These are phyloP conservation scores for Cytospora leucostoma DNA, from an alignment of 2,329 filamentous ascomycete species.

Conservation along the genomic window DNA sequence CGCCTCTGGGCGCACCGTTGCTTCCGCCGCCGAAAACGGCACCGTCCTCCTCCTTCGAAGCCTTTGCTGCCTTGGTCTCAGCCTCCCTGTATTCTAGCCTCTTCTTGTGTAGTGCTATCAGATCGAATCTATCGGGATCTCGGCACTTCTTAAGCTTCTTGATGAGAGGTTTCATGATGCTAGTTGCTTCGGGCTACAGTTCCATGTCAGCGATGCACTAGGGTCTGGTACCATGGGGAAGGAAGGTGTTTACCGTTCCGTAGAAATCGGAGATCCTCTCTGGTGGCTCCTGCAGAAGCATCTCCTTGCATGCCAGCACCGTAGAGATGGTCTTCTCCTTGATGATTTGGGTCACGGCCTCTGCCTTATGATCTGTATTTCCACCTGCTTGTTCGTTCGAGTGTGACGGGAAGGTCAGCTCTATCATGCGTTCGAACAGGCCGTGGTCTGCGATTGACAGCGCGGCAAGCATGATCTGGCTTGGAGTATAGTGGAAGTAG, in stretches of 20 bases:
- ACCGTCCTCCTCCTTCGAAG: conserved; percentile 40
- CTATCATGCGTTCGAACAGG: conserved; percentile 54
- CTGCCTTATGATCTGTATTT: conserved; percentile 31
- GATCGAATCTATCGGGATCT: conserved; percentile 72
- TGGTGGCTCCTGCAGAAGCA: conserved; percentile 59
- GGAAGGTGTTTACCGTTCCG: conserved; percentile 46
- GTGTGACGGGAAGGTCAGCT: conserved; percentile 40
- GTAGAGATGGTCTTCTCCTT: conserved; percentile 33
- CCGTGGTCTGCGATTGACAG: conserved; percentile 73
- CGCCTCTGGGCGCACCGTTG: conserved; percentile 28
- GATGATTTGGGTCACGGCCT: conserved; percentile 43
- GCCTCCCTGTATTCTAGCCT: conserved; percentile 55
- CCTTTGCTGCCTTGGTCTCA: conserved; percentile 38
- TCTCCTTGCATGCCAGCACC: conserved; percentile 53
- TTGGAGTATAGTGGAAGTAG: conserved; percentile 96
- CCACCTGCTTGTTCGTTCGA: conserved; percentile 8
- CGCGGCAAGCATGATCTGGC: conserved; percentile 88
- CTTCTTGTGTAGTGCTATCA: conserved; percentile 68
- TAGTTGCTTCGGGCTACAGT: conserved; percentile 46
- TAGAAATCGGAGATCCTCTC: conserved; percentile 57
- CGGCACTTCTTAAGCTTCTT: conserved; percentile 73
- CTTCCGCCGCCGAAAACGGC: conserved; percentile 48
- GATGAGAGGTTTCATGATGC: conserved; percentile 59
- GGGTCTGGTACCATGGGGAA: conserved; percentile 12
- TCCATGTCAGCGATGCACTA: conserved; percentile 35